These are phyloP conservation scores for Crassisporium funariophilum DNA, from an alignment of 768 basidiomycete species.

Conservation along the genomic window DNA sequence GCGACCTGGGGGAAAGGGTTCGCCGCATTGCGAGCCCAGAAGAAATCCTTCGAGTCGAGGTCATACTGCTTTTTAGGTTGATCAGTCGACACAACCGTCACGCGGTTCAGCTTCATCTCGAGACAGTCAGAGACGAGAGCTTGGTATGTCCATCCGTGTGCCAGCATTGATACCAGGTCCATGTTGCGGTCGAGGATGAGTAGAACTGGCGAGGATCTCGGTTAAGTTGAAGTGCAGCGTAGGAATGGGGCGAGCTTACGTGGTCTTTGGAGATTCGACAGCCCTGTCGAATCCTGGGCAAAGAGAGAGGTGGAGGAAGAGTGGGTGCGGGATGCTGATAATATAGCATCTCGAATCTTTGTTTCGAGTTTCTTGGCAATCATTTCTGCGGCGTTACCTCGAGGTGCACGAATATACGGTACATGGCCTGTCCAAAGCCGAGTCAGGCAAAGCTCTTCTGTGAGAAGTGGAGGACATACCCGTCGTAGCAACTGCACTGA, in stretches of 20 bases:
- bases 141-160: conserved; percentile 99
- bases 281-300: conserved; percentile 76
- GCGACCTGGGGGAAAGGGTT: conserved; percentile 98
- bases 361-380: conserved; percentile 95
- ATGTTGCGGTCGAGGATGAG: conserved; percentile 94
- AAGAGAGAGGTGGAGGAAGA: conserved; percentile 62
- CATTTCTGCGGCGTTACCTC: conserved; percentile 99
- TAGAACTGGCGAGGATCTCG: conserved; percentile 59
- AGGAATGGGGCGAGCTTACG: conserved; percentile 46
- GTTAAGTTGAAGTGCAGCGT: conserved; percentile 5
- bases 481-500: conserved; percentile 87
- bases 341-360: conserved; percentile 84
- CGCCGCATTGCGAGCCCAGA: conserved; percentile 96
- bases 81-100: conserved; percentile 74
- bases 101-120: conserved; percentile 94
- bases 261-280: conserved; percentile 87
- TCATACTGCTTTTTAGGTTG: conserved; percentile 84
- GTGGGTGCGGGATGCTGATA: conserved; percentile 68
- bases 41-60: conserved; percentile 97
- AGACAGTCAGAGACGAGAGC: conserved; percentile 97
- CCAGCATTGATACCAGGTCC: conserved; percentile 90
- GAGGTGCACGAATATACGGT: conserved; percentile 91
- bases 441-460: neutral
- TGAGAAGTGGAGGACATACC: conserved; percentile 46
- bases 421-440: conserved; percentile 64